phyloP scores from a whole-genome alignment of 83 land plant species.

The Picea engelmannii region DNA sequence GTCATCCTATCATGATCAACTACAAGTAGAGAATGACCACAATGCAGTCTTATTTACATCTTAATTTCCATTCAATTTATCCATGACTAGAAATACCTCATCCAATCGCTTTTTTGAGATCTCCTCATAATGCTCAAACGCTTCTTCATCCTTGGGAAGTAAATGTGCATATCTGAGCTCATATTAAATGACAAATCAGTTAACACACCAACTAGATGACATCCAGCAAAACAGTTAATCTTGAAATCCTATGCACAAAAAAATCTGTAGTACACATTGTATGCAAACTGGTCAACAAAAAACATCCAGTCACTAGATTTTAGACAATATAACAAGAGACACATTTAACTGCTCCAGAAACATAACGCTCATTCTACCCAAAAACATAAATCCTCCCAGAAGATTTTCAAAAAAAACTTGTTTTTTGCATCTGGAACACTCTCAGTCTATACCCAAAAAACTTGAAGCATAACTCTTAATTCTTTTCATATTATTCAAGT shows the following conservation, averaged over 20 bases:
- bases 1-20: neutral
- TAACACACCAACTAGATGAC: neutral
- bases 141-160: slow-evolving; percentile 93
- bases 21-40: neutral
- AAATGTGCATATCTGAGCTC: slow-evolving; percentile 78
- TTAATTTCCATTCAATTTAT: neutral
- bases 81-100: slow-evolving; percentile 63
- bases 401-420: neutral
- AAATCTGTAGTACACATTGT: neutral
- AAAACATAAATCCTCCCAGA: neutral
- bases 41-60: neutral
- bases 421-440: neutral
- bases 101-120: slow-evolving; percentile 82
- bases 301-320: neutral
- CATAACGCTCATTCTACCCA: neutral
- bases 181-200: neutral
- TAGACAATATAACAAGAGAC: neutral
- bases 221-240: neutral
- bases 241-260: neutral
- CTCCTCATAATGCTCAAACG: slow-evolving; percentile 84
- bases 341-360: neutral
- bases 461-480: too few relatives aligned
- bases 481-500: too few relatives aligned
- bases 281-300: neutral
- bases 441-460: neutral